Conservation (phyloP, 352 stramenopile species). For the Phytophthora boehmeriae region DNA sequence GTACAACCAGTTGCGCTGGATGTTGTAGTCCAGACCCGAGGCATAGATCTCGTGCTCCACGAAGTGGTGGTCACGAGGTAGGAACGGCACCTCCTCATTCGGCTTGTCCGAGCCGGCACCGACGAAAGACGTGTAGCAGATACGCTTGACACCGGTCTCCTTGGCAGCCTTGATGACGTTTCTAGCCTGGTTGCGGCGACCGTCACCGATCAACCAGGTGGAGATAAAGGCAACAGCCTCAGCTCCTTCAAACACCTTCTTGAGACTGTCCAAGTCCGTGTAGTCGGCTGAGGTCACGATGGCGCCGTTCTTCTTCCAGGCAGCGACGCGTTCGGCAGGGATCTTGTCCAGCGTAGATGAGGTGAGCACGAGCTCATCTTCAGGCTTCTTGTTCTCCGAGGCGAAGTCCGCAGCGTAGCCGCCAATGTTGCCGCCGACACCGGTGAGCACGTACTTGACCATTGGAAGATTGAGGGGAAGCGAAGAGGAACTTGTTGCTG, state of each 20-base stretch:
- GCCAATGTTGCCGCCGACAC: slow-evolving; percentile 32
- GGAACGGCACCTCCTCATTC: slow-evolving; percentile 11
- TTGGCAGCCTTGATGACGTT: slow-evolving; percentile 12
- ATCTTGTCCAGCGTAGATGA: slow-evolving; percentile 17
- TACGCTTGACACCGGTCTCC: slow-evolving; percentile 9
- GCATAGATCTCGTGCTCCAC: slow-evolving; percentile 11
- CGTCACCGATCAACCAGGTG: slow-evolving; percentile 12
- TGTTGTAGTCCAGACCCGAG: slow-evolving; percentile 12
- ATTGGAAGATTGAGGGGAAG: slow-evolving; percentile 11
- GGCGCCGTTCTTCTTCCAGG: slow-evolving; percentile 21
- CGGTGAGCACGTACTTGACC: slow-evolving; percentile 39
- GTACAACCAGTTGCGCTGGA: slow-evolving; percentile 16
- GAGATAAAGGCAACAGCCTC: slow-evolving; percentile 16
- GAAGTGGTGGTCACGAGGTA: slow-evolving; percentile 12
- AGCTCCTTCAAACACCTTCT: slow-evolving; percentile 16
- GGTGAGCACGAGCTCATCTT: slow-evolving; percentile 17
- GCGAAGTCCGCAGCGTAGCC: slow-evolving; percentile 27
- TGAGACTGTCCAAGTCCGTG: slow-evolving; percentile 6
- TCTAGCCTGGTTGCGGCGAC: slow-evolving; percentile 5
- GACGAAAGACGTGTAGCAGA: slow-evolving; percentile 14
- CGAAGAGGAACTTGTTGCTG: slow-evolving; percentile 13
- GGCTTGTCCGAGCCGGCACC: slow-evolving; percentile 1
- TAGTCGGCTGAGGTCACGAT: slow-evolving; percentile 13
- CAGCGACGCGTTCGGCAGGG: slow-evolving; percentile 6
- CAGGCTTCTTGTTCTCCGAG: slow-evolving; percentile 23